phyloP scores from a whole-genome alignment of 495 filamentous ascomycete genomes.

The Aspergillus cristatus region DNA sequence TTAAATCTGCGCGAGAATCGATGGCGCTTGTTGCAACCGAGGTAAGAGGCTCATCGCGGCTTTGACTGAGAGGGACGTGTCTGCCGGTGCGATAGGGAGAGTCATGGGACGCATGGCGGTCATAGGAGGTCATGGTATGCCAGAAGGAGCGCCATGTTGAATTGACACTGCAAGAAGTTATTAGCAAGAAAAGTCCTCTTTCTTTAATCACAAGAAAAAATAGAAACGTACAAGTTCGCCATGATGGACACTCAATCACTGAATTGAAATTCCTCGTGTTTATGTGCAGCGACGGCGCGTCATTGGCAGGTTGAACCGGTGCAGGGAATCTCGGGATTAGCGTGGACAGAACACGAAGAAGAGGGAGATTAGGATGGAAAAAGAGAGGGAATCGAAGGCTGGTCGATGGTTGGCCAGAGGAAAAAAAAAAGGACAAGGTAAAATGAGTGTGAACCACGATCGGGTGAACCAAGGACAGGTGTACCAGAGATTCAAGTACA shows the following conservation, averaged over 20 bases:
- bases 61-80: constrained; percentile 68
- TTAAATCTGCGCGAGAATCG: constrained; percentile 67
- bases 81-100: constrained; percentile 77
- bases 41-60: constrained; percentile 61
- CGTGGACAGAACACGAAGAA: background rate
- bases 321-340: no score
- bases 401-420: no score
- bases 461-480: constrained; percentile 6
- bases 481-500: constrained; percentile 3
- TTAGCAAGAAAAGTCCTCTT: constrained; percentile 4
- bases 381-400: background rate
- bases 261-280: constrained; percentile 2
- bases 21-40: constrained; percentile 70
- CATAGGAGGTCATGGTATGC: constrained; percentile 85
- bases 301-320: constrained; percentile 5
- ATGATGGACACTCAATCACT: constrained; percentile 8
- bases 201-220: constrained; percentile 5
- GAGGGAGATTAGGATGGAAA: constrained; percentile 7
- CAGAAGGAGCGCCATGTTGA: constrained; percentile 72
- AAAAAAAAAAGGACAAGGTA: no score
- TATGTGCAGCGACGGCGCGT: constrained; percentile 5
- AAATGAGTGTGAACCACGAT: constrained; percentile 10
- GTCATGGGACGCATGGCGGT: constrained; percentile 74
- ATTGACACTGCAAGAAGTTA: constrained; percentile 41
- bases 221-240: constrained; percentile 15